These are phyloP conservation scores for Tieghemiomyces parasiticus DNA, from an alignment of 192 early-diverging fungal genomes.

Conservation along the genomic window DNA sequence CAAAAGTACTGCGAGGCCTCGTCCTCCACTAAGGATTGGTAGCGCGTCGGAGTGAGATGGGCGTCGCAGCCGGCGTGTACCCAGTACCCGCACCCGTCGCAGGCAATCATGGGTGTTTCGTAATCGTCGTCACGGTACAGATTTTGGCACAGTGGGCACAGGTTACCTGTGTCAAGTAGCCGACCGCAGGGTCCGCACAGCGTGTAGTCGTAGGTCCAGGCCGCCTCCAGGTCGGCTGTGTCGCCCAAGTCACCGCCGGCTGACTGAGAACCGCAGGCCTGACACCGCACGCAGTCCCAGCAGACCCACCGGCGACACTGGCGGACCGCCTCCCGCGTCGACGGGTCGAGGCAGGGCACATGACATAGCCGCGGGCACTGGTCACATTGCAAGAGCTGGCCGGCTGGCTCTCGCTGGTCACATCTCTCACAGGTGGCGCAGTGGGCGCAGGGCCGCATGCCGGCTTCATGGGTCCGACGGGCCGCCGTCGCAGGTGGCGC, in stretches of 20 bases:
- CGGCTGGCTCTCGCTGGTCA: background rate
- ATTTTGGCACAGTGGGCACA: conserved; percentile 39
- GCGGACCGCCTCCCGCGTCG: conserved; percentile 9
- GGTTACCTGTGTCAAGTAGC: conserved; percentile 29
- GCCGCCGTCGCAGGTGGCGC: conserved; percentile 13
- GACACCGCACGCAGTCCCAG: conserved; percentile 21
- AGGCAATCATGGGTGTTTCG: conserved; percentile 43
- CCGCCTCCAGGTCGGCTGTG: background rate
- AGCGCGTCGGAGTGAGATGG: conserved; percentile 27
- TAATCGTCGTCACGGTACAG: conserved; percentile 30
- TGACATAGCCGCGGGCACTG: conserved; percentile 18
- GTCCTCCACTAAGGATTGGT: conserved; percentile 36
- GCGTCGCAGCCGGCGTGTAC: conserved; percentile 40
- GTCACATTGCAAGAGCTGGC: conserved; percentile 20
- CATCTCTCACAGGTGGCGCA: conserved; percentile 23
- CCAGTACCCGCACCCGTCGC: conserved; percentile 41
- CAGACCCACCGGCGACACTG: conserved; percentile 22
- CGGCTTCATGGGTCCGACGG: background rate
- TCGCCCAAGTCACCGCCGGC: background rate
- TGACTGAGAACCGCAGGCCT: conserved; percentile 19
- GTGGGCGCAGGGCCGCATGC: background rate
- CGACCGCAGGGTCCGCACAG: conserved; percentile 35
- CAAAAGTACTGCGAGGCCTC: conserved; percentile 41
- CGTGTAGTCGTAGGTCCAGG: conserved; percentile 31
- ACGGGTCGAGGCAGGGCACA: conserved; percentile 15